Conservation (phyloP, 306 rosid species). For the Lithocarpus polystachyus region DNA sequence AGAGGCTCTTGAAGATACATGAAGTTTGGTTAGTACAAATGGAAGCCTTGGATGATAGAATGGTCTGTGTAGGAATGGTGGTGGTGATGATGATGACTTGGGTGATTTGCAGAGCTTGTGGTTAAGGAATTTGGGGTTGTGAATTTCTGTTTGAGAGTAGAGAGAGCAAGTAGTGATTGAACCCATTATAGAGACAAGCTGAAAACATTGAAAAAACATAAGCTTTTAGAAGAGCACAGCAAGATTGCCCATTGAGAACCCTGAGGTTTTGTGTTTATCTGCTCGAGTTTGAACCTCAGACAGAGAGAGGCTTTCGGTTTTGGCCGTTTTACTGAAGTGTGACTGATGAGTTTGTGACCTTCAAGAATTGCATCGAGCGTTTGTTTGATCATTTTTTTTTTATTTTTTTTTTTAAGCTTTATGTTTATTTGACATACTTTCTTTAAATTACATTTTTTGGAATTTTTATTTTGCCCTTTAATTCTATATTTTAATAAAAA, state of each 20-base stretch:
- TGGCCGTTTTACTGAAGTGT: not conserved
- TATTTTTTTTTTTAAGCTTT: no score
- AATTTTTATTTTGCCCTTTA: no score
- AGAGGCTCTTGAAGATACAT: slow-evolving; percentile 1
- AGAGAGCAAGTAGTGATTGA: slow-evolving; percentile 17
- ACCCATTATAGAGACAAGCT: slow-evolving; percentile 14
- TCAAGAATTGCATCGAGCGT: no score
- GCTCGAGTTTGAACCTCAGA: not conserved
- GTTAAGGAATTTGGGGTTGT: not conserved
- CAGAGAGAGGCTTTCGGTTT: not conserved
- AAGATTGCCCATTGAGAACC: not conserved
- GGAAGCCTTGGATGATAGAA: not conserved
- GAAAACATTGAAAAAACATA: not conserved
- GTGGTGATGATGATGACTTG: not conserved
- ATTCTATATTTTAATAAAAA: no score
- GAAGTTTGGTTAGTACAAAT: slow-evolving; percentile 12
- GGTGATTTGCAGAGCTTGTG: not conserved
- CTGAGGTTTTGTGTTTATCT: not conserved
- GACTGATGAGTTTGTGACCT: no score
- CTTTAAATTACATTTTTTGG: no score
- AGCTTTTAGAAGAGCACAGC: not conserved
- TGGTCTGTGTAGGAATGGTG: not conserved
- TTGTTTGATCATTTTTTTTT: no score
- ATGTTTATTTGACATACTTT: no score
- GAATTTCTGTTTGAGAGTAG: not conserved